Evolutionary conservation across 2,329 filamentous ascomycete genomes (phyloP).

Genomic region (Pseudogymnoascus sp.): DNA sequence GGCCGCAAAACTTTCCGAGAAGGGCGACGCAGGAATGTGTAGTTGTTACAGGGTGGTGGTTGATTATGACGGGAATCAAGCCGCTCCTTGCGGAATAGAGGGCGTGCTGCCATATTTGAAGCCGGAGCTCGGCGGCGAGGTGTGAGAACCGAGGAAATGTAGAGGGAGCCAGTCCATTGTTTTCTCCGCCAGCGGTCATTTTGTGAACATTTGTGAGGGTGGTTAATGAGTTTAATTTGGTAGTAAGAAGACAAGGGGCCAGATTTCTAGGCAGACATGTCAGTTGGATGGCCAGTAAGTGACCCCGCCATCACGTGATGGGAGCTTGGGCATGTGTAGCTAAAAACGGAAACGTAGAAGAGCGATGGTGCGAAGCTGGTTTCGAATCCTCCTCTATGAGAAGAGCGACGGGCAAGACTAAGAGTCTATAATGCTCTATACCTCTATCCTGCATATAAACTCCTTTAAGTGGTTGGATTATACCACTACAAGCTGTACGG

Average conservation of each 20-base stretch:
- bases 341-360: no score
- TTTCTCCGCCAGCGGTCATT: slow-evolving; percentile 13
- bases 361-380: no score
- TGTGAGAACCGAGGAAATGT: slow-evolving; percentile 13
- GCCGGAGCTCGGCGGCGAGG: slow-evolving; percentile 11
- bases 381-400: background rate
- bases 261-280: slow-evolving; percentile 11
- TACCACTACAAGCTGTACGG: background rate
- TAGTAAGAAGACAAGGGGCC: background rate
- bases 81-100: slow-evolving; percentile 11
- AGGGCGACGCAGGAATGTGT: slow-evolving; percentile 12
- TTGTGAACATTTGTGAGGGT: slow-evolving; percentile 10
- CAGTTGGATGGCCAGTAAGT: no score
- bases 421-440: background rate
- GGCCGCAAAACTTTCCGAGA: slow-evolving; percentile 13
- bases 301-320: no score
- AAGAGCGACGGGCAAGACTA: background rate
- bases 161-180: slow-evolving; percentile 10
- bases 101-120: slow-evolving; percentile 15
- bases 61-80: slow-evolving; percentile 13
- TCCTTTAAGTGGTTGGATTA: background rate
- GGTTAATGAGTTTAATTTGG: slow-evolving; percentile 10
- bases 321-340: no score
- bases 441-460: background rate
- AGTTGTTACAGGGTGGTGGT: slow-evolving; percentile 12